Conservation (phyloP, 306 rosid genomes). For the Pterocarpus santalinus region DNA sequence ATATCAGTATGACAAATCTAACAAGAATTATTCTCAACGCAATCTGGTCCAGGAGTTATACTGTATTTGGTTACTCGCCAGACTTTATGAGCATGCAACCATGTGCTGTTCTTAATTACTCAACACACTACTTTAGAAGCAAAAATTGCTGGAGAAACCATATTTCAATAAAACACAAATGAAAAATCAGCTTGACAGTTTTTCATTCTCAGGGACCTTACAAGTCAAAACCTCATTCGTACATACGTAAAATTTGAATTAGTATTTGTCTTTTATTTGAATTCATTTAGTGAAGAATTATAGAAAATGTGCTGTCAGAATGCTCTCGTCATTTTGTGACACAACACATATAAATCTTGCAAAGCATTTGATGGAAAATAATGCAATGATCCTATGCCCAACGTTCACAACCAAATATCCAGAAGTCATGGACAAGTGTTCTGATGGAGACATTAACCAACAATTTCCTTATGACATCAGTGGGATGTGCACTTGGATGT, state of each 20-base stretch:
- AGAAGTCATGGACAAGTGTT: constrained; percentile 12
- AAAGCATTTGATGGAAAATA: background rate
- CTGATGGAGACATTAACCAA: constrained; percentile 12
- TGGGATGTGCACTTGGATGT: background rate
- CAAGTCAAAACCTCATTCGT: background rate
- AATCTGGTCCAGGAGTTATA: background rate
- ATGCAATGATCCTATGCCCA: background rate
- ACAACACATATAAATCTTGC: background rate
- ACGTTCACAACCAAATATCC: constrained; percentile 17
- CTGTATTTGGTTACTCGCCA: constrained; percentile 15
- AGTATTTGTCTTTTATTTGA: background rate
- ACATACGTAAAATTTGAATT: background rate
- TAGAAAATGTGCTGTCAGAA: constrained; percentile 1
- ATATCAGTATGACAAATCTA: background rate
- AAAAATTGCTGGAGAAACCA: background rate
- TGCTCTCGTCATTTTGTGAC: background rate
- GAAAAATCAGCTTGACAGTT: background rate
- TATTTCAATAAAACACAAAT: constrained; percentile 5
- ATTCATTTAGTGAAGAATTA: constrained; percentile 17
- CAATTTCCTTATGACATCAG: background rate
- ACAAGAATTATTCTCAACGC: constrained; percentile 16
- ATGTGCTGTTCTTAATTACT: background rate
- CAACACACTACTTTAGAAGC: background rate
- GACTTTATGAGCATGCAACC: background rate
- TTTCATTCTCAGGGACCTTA: constrained; percentile 32